Evolutionary conservation across 331 rosid species (phyloP), one percentile per base, ranked within the genome.

Genomic region (Cydonia oblonga): DNA sequence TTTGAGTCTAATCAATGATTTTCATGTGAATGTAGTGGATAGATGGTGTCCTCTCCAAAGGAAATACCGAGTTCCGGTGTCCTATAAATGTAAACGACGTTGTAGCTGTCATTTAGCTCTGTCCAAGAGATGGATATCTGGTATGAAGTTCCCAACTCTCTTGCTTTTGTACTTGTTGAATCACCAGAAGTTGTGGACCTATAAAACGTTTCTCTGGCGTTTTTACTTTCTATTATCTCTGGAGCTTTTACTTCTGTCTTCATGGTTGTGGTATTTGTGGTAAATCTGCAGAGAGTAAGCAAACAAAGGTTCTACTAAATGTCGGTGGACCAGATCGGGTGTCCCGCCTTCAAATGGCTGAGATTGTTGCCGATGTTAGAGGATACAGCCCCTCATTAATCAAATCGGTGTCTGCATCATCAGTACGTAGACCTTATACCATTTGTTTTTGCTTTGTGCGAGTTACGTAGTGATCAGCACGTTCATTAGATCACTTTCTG

Each of bases 71-170:
- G 82, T 93, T 89, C 61, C 90, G 96, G 26, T 93, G 96, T 79
- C 98, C 96, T 13, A 81, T 91, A 57, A 89, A 84, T 84, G 96
- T 93, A 62, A 87, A 84, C 84, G 98, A 93, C 74, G 91, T 91
- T 7, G 85, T 91, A 56, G 64, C 80, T 65, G 46, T 84, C 74
- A 79, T 91, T 75, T 85, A 66, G 84, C 87, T 71, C 64, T 93
- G 82, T 84, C 92, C 24, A 84, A 72, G 72, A 82, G 80, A 75
- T 86, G 90, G 92, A 80, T 88, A 71, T 84, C 96, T 75, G 97
- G 96, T 93, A 84, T 33, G 62, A 26, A 70, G 74, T 53, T 23
- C 76, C 46, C 54, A 70, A 11, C 19, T 20, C 35, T 42, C n/a
- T 60, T 70, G 67, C 69, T 67, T 12, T 40, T 26, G 9, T 24